Base-by-base conservation (phyloP, 352 stramenopile genomes). In the Phytophthora cryptogea region DNA sequence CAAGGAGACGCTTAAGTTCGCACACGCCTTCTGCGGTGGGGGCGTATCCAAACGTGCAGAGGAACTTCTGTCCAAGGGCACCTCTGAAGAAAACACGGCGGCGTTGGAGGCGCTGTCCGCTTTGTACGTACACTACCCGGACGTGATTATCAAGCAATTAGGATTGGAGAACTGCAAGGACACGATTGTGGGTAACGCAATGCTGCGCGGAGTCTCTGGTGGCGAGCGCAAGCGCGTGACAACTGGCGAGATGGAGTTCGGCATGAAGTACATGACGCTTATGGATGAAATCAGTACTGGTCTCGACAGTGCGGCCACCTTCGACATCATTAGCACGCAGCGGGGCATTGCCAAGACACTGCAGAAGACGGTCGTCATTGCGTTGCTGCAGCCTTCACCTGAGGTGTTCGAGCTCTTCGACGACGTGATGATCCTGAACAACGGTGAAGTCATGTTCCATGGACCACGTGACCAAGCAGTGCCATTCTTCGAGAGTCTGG, bases 191-290 rank as follows among this genome's bases (percentile, higher is more conserved):
- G 78, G 78, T 35, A 74, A 81, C 49, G 73, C 46, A 28, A 86
- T 86, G 65, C 49, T 90, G 26, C 72, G 78, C 27, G 84, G 84
- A 10, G 69, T 93, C 20, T 91, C 78, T 2, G 83, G 84, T 26
- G 83, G 84, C 8, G 81, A 93, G 42, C 70, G 79, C 30, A 89
- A 88, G 65, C 80, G 84, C 27, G 78, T 92, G 50, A 92, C 83
- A 16, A 82, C 68, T 10, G 83, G 81, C 27, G 80, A 92, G 72
- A 98, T 98, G 82, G 70, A 96, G 50, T 85, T 93, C 54, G 72
- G 76, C 49, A 69, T 76, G 43, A 80, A 85, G 61, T 85, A 79
- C 50, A 74, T 97, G 39, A 68, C 92, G 14, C 53, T 96, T 20
- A 81, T 97, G 63, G 91, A 97, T 66, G 72, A 87, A 59, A 81